Base-by-base conservation (phyloP, 140 eudicot species). In the Anethum foeniculum region DNA sequence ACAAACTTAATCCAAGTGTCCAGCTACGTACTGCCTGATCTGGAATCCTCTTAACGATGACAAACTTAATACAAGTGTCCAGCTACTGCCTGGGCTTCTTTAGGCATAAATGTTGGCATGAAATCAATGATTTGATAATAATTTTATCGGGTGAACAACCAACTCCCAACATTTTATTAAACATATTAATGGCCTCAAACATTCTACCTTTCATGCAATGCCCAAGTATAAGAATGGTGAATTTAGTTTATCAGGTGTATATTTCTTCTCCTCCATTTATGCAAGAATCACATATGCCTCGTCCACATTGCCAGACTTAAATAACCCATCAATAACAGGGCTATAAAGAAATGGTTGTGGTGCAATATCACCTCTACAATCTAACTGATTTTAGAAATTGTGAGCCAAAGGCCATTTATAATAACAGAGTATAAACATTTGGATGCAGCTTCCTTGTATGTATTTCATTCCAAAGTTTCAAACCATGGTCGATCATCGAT, bases 121-220 rank as follows among this genome's bases (percentile, higher is more conserved):
- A 86, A 32, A 88, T 74, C 81, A 94, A 86, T 65, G 89, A 89
- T 69, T 79, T 87, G 47, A 88, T 79, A 58, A 96, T 94, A 72
- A 92, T 81, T 34, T 76, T 58, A 89, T 94, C 98, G 1, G 98
- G 98, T 54, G 51, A 83, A 85, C 98, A 94, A 52, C 88, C 89
- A 62, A 85, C 86, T 74, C 48, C 62, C 28, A 82, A 38, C 98
- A 94, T 92, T 85, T 87, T 94, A 28, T 88, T 80, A 77, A 85
- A 92, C 71, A 94, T 83, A 49, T 75, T 75, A 74, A 94, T 88
- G 60, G 97, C 99, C 80, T 94, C 99, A 62, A 34, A 38, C 99
- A 90, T 88, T 86, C 91, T 87, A 81, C 99, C 99, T 86, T 94
- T 94, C 96, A 90, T 85, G 82, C 98, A 94, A 80, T 94, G 96